Percentiles rank a stretch among this genome's conserved stretches.
These are phyloP conservation scores for Ophiocordyceps camponoti-rufipedis DNA, from an alignment of 2,329 filamentous ascomycete species.

Conservation along the genomic window DNA sequence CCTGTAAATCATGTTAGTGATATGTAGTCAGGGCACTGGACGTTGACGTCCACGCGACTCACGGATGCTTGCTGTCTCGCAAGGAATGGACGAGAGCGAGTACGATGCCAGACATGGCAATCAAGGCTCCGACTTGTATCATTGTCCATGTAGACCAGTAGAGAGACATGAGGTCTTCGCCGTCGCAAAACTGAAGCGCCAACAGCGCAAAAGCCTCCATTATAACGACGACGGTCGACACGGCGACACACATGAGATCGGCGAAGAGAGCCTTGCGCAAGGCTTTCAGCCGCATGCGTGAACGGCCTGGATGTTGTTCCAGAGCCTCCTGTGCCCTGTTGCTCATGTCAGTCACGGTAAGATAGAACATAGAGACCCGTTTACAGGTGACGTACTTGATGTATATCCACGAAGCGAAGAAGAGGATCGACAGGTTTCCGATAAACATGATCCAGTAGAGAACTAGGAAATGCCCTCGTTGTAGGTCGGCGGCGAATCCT, in stretches of 20 bases:
- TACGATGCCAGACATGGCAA: slow-evolving; percentile 38
- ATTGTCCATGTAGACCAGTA: slow-evolving; percentile 46
- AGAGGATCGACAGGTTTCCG: slow-evolving; percentile 24
- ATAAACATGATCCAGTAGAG: slow-evolving; percentile 29
- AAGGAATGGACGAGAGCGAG: slow-evolving; percentile 32
- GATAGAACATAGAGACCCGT: no score
- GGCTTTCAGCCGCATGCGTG: slow-evolving; percentile 7
- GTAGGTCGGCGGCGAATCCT: slow-evolving; percentile 23
- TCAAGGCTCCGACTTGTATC: slow-evolving; percentile 37
- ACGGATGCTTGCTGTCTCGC: slow-evolving; percentile 31
- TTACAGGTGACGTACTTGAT: slow-evolving; percentile 14
- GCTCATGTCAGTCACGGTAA: neutral
- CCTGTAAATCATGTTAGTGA: slow-evolving; percentile 7
- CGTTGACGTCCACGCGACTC: slow-evolving; percentile 11
- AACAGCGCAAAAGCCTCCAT: slow-evolving; percentile 36
- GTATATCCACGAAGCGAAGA: slow-evolving; percentile 22
- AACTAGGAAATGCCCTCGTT: slow-evolving; percentile 22
- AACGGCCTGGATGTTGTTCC: slow-evolving; percentile 11
- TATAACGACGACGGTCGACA: slow-evolving; percentile 26
- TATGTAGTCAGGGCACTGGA: no score
- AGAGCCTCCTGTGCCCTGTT: slow-evolving; percentile 17
- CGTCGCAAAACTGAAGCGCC: slow-evolving; percentile 39
- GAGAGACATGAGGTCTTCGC: slow-evolving; percentile 38
- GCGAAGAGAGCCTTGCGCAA: slow-evolving; percentile 23
- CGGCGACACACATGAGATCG: slow-evolving; percentile 22